phyloP scores from a whole-genome alignment of 1,139 yeast species.

The Suhomyces taliae region DNA sequence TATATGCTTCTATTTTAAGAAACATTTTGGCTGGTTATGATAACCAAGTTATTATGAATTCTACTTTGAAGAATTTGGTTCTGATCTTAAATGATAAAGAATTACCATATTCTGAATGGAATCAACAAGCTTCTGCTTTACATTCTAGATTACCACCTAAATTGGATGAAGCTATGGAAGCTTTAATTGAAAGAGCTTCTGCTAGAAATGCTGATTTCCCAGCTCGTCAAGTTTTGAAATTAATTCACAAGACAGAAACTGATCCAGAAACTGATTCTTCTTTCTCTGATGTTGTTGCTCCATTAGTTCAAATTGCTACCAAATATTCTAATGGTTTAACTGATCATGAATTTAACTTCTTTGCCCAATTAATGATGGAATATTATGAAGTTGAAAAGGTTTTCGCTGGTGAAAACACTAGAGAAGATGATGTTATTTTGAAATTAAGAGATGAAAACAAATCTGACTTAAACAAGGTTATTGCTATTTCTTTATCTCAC shows the following conservation, averaged over 20 bases:
- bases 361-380: slow-evolving; percentile 66
- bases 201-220: slow-evolving; percentile 86
- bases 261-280: slow-evolving; percentile 52
- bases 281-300: slow-evolving; percentile 63
- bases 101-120: slow-evolving; percentile 94
- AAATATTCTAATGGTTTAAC: slow-evolving; percentile 74
- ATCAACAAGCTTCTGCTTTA: slow-evolving; percentile 77
- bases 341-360: slow-evolving; percentile 79
- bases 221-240: slow-evolving; percentile 72
- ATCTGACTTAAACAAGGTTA: slow-evolving; percentile 71
- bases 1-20: slow-evolving; percentile 57
- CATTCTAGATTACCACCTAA: slow-evolving; percentile 85
- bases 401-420: slow-evolving; percentile 70
- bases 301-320: slow-evolving; percentile 68
- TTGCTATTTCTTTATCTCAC: slow-evolving; percentile 77
- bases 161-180: slow-evolving; percentile 65
- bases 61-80: slow-evolving; percentile 71
- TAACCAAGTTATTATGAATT: slow-evolving; percentile 89
- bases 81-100: slow-evolving; percentile 74
- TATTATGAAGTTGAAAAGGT: slow-evolving; percentile 76
- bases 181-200: slow-evolving; percentile 66
- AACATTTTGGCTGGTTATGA: slow-evolving; percentile 90
- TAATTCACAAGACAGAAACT: slow-evolving; percentile 54
- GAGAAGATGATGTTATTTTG: slow-evolving; percentile 87
- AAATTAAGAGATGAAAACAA: slow-evolving; percentile 84